Conservation (phyloP, 1,284 basidiomycete genomes). For the Tranzscheliella williamsii region DNA sequence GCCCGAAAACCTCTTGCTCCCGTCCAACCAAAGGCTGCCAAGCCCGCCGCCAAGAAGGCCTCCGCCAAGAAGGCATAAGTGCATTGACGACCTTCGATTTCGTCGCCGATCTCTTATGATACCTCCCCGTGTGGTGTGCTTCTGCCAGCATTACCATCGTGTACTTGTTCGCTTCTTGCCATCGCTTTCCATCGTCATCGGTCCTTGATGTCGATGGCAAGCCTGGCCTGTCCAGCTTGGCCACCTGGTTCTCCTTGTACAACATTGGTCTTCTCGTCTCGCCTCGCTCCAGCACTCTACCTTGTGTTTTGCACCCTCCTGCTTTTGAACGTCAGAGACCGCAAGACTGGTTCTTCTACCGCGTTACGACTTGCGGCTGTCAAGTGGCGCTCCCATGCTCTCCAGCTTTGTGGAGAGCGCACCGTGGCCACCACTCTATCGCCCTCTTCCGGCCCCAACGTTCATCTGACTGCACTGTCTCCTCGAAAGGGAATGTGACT, state of each 20-base stretch:
- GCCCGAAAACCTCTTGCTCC: constrained; percentile 40
- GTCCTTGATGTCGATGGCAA: background rate
- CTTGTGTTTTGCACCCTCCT: too few species aligned
- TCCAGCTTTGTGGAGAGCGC: too few species aligned
- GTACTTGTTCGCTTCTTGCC: background rate
- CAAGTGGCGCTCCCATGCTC: too few species aligned
- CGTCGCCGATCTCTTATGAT: constrained; percentile 14
- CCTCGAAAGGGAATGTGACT: too few species aligned
- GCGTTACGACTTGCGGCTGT: too few species aligned
- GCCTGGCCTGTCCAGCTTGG: background rate
- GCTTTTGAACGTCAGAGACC: too few species aligned
- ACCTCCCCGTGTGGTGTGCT: constrained; percentile 13
- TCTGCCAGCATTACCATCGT: constrained; percentile 17
- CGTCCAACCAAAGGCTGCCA: constrained; percentile 46
- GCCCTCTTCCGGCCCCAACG: too few species aligned
- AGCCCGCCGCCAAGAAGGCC: constrained; percentile 58
- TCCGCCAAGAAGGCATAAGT: constrained; percentile 48
- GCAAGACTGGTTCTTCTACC: too few species aligned
- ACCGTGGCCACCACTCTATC: too few species aligned
- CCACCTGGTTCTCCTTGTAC: constrained; percentile 18
- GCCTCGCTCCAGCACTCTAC: constrained; percentile 25
- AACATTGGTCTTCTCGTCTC: constrained; percentile 26
- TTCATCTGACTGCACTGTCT: too few species aligned
- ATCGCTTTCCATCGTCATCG: background rate
- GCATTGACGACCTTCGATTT: background rate